Evolutionary conservation across 2,329 filamentous ascomycete species (phyloP).

Genomic region (Aaosphaeria pasadenensis): DNA sequence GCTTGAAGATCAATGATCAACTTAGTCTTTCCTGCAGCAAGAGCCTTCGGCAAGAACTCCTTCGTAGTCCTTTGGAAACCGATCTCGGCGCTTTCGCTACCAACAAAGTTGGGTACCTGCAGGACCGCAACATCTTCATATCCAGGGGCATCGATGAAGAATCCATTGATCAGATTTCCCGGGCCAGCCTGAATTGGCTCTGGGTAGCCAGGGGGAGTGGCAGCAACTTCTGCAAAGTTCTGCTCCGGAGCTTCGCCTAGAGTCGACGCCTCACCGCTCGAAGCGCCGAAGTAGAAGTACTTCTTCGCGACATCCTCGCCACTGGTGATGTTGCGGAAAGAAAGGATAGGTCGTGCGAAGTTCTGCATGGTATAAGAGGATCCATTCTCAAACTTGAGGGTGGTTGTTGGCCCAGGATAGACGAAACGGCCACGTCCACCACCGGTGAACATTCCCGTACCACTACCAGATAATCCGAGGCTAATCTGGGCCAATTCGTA

Average conservation of each 20-base stretch:
- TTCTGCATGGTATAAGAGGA: slow-evolving; percentile 40
- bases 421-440: slow-evolving; percentile 43
- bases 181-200: slow-evolving; percentile 37
- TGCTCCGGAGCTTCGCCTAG: not conserved
- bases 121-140: slow-evolving; percentile 47
- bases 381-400: slow-evolving; percentile 46
- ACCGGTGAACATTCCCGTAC: slow-evolving; percentile 43
- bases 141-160: slow-evolving; percentile 42
- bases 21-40: slow-evolving; percentile 54
- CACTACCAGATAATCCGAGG: slow-evolving; percentile 38
- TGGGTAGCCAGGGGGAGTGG: slow-evolving; percentile 41
- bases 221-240: slow-evolving; percentile 1
- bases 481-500: slow-evolving; percentile 45
- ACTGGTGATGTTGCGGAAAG: slow-evolving; percentile 39
- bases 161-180: slow-evolving; percentile 44
- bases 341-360: slow-evolving; percentile 38
- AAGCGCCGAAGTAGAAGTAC: slow-evolving; percentile 32
- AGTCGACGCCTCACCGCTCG: slow-evolving; percentile 1
- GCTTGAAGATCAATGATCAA: slow-evolving; percentile 59
- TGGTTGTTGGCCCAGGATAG: slow-evolving; percentile 44
- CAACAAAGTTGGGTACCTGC: slow-evolving; percentile 41
- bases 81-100: slow-evolving; percentile 12
- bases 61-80: slow-evolving; percentile 41
- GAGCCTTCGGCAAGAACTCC: slow-evolving; percentile 41
- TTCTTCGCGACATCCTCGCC: slow-evolving; percentile 40